Evolutionary conservation across 2,329 filamentous ascomycete species (phyloP).

Genomic region (Chlorencoelia australis): DNA sequence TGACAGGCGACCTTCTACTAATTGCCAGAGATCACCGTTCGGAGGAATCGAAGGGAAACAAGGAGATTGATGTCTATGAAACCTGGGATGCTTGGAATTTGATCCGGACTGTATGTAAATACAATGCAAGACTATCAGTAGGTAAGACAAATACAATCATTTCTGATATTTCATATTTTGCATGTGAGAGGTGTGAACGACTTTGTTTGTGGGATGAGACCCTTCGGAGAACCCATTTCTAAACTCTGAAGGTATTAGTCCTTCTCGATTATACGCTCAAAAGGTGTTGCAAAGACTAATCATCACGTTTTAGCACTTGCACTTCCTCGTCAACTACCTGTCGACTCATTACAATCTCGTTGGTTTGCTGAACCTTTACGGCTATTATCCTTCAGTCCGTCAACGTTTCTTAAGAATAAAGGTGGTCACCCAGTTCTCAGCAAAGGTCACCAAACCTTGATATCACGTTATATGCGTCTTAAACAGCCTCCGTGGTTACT

Average conservation of each 20-base stretch:
- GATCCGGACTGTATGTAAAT: constrained; percentile 76
- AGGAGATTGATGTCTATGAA: constrained; percentile 59
- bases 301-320: constrained; percentile 32
- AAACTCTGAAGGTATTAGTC: constrained; percentile 22
- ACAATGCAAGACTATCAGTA: constrained; percentile 69
- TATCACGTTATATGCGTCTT: constrained; percentile 53
- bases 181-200: constrained; percentile 9
- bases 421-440: constrained; percentile 51
- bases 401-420: constrained; percentile 50
- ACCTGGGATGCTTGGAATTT: constrained; percentile 93
- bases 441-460: constrained; percentile 49
- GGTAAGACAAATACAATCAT: constrained; percentile 49
- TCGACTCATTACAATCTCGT: constrained; percentile 49
- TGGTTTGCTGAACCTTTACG: constrained; percentile 63
- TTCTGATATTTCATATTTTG: constrained; percentile 11
- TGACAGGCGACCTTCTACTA: constrained; percentile 23
- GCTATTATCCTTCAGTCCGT: constrained; percentile 44
- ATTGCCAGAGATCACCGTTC: constrained; percentile 25
- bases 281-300: constrained; percentile 11
- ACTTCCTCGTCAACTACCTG: constrained; percentile 48
- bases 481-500: constrained; percentile 54
- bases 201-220: constrained; percentile 14
- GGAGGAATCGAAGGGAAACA: constrained; percentile 29
- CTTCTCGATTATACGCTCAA: constrained; percentile 6
- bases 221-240: constrained; percentile 18